Evolutionary conservation across 192 early-diverging fungal genomes (phyloP).

Genomic region (Backusella tuberculispora): DNA sequence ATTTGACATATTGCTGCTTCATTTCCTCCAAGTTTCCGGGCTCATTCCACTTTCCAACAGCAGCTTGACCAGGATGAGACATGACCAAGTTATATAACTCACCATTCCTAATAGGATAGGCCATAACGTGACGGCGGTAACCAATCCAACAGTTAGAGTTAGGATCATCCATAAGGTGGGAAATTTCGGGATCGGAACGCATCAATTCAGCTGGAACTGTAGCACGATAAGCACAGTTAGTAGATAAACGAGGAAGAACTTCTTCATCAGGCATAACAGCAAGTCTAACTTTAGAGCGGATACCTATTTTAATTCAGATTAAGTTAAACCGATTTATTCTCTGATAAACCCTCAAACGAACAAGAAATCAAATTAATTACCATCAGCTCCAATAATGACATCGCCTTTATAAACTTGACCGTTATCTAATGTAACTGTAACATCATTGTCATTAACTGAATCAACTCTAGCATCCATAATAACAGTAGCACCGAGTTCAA

Average conservation of each 20-base stretch:
- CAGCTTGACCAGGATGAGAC: conserved; percentile 16
- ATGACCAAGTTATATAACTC: conserved; percentile 26
- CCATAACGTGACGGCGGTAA: conserved; percentile 21
- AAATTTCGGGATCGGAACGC: conserved; percentile 27
- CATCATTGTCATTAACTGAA: conserved; percentile 16
- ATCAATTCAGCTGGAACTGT: conserved; percentile 23
- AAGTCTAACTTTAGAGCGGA: conserved; percentile 26
- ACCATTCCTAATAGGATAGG: conserved; percentile 25
- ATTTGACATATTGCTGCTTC: conserved; percentile 18
- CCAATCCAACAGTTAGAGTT: conserved; percentile 33
- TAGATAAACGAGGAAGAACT: conserved; percentile 19
- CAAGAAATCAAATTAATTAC: neutral
- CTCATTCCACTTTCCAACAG: conserved; percentile 28
- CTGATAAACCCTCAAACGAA: neutral
- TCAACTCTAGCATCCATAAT: conserved; percentile 22
- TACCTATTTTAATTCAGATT: conserved; percentile 7
- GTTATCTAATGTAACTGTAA: conserved; percentile 2
- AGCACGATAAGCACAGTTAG: conserved; percentile 30
- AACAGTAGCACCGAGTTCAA: conserved; percentile 14
- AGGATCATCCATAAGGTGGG: conserved; percentile 22
- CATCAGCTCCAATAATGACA: conserved; percentile 29
- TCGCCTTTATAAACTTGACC: conserved; percentile 6
- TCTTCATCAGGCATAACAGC: conserved; percentile 20
- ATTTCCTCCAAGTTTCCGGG: conserved; percentile 23
- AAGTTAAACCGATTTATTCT: neutral